Percentiles rank a stretch among this genome's conserved stretches.
Evolutionary conservation across 805 yeast genomes (phyloP).

Genomic region (Candida coquimbonensis): DNA sequence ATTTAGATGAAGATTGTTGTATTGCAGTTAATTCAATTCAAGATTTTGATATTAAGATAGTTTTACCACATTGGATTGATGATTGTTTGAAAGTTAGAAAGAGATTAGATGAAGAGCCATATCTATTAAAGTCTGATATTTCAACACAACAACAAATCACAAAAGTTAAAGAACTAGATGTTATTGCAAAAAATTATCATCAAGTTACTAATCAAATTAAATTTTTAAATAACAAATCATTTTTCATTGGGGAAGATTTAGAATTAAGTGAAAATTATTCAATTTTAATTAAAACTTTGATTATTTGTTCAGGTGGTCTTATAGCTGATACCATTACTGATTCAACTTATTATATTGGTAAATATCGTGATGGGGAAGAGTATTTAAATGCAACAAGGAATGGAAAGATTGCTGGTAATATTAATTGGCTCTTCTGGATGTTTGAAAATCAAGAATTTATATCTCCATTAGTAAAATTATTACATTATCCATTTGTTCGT

Average conservation of each 20-base stretch:
- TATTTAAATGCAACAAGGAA: slow-evolving; percentile 39
- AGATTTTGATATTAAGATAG: slow-evolving; percentile 44
- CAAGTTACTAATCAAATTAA: slow-evolving; percentile 6
- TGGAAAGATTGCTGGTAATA: slow-evolving; percentile 48
- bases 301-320: slow-evolving; percentile 50
- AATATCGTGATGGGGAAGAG: slow-evolving; percentile 50
- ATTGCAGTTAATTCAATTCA: slow-evolving; percentile 41
- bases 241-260: slow-evolving; percentile 52
- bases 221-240: slow-evolving; percentile 37
- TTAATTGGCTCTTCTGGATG: slow-evolving; percentile 72
- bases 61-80: slow-evolving; percentile 75
- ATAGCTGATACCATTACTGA: slow-evolving; percentile 24
- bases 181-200: slow-evolving; percentile 6
- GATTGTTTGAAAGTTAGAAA: slow-evolving; percentile 52
- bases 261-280: slow-evolving; percentile 39
- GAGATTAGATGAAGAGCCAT: slow-evolving; percentile 46
- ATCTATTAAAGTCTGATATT: slow-evolving; percentile 24
- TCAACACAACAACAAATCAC: slow-evolving; percentile 4
- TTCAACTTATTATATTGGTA: slow-evolving; percentile 53
- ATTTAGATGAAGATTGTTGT: slow-evolving; percentile 50
- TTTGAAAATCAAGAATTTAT: slow-evolving; percentile 48
- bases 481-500: slow-evolving; percentile 60
- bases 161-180: slow-evolving; percentile 12
- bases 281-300: slow-evolving; percentile 34
- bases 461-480: slow-evolving; percentile 45